phyloP scores from a whole-genome alignment of 2,329 filamentous ascomycete genomes.

The Colletotrichum sp. region DNA sequence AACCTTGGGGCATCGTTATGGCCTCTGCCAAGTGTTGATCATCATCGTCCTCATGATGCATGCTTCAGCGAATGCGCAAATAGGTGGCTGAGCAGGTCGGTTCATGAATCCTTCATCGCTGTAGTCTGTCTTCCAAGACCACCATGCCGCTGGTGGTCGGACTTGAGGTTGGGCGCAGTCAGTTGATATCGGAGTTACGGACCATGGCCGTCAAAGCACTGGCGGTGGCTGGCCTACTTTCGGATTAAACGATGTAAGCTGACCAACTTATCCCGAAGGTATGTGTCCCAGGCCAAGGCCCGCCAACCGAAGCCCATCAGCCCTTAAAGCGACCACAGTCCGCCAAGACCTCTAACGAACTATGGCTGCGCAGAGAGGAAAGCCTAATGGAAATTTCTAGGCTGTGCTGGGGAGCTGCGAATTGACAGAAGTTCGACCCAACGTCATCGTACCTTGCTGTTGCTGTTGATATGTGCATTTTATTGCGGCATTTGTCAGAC shows the following conservation, averaged over 20 bases:
- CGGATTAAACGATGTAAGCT: background rate
- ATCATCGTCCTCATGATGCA: background rate
- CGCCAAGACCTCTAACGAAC: background rate
- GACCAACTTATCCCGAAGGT: background rate
- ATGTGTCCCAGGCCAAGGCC: background rate
- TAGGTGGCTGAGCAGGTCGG: background rate
- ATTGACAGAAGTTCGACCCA: background rate
- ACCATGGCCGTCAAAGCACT: background rate
- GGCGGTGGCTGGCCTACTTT: background rate
- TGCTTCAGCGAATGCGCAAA: background rate
- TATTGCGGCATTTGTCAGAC: background rate
- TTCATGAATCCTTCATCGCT: background rate
- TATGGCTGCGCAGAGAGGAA: background rate
- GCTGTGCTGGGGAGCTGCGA: background rate
- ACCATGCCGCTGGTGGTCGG: background rate
- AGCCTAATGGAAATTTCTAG: rapidly evolving
- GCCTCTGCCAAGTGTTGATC: background rate
- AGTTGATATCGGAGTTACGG: background rate
- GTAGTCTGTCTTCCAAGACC: background rate
- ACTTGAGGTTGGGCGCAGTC: background rate
- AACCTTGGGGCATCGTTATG: background rate
- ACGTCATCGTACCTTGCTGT: background rate
- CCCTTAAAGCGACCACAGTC: background rate
- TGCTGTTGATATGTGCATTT: background rate
- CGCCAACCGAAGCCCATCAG: background rate